Conservation (phyloP, 148 eudicot species). For the Rhododendron griersonianum region DNA sequence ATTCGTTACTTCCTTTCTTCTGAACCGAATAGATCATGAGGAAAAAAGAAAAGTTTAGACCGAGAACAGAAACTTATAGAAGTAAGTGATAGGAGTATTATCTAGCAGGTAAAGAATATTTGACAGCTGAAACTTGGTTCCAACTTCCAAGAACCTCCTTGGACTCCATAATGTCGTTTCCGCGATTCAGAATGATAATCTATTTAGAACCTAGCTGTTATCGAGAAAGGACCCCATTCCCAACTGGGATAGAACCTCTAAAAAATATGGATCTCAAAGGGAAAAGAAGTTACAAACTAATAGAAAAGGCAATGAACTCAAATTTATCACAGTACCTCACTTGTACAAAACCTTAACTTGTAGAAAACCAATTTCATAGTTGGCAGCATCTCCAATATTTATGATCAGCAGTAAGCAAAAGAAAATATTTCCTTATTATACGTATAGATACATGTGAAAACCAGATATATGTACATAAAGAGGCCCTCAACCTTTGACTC, state of each 20-base stretch:
- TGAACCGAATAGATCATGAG: not conserved
- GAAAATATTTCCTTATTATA: not conserved
- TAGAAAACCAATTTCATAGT: not conserved
- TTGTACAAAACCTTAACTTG: not conserved
- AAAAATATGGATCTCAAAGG: not conserved
- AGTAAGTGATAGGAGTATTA: not conserved
- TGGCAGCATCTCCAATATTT: not conserved
- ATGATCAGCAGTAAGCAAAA: not conserved
- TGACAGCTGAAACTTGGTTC: not conserved
- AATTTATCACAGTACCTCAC: not conserved
- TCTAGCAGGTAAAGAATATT: not conserved
- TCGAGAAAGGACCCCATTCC: not conserved
- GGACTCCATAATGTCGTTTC: not conserved
- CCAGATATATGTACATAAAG: not conserved
- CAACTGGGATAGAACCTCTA: not conserved
- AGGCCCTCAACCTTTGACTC: not conserved
- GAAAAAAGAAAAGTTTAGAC: not conserved
- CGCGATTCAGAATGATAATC: not conserved
- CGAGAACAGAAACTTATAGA: not conserved
- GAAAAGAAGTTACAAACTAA: not conserved
- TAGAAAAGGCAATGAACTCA: not conserved
- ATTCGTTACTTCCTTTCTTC: not conserved
- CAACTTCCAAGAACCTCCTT: not conserved
- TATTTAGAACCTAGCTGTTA: not conserved
- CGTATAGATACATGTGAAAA: not conserved